These are phyloP conservation scores for Brasenia schreberi DNA, from an alignment of 164 flowering plant species.

Conservation along the genomic window DNA sequence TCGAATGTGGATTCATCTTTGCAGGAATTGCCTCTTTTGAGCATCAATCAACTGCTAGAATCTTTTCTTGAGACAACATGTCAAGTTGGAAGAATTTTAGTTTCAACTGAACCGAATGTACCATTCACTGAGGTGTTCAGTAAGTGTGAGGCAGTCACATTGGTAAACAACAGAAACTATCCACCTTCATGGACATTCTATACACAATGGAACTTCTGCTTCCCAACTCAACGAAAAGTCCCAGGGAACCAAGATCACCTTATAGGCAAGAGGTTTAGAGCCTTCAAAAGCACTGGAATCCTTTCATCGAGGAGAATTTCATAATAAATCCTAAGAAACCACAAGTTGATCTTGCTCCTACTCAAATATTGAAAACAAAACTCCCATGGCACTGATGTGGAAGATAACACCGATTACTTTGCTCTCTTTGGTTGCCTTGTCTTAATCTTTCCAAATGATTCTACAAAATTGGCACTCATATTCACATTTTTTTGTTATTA, in stretches of 20 bases:
- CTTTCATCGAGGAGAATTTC: slow-evolving; percentile 29
- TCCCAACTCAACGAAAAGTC: slow-evolving; percentile 9
- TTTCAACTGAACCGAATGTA: slow-evolving; percentile 50
- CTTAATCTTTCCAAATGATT: no score
- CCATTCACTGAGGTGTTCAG: slow-evolving; percentile 73
- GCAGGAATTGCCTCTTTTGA: slow-evolving; percentile 40
- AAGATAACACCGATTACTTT: no score
- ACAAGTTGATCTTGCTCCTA: slow-evolving; percentile 5
- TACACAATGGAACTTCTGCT: slow-evolving; percentile 27
- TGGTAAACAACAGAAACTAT: slow-evolving; percentile 80
- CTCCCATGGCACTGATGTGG: no score
- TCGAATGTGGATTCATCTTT: slow-evolving; percentile 12
- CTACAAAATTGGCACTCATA: no score
- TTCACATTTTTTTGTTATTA: no score
- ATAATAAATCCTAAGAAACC: slow-evolving; percentile 10
- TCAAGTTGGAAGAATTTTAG: slow-evolving; percentile 64
- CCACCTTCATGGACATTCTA: slow-evolving; percentile 41
- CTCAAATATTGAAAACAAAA: neutral
- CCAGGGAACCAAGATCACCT: slow-evolving; percentile 11
- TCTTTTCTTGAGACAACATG: slow-evolving; percentile 71
- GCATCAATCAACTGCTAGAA: slow-evolving; percentile 82
- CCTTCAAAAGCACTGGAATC: slow-evolving; percentile 30
- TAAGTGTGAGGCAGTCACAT: slow-evolving; percentile 71
- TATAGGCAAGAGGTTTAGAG: slow-evolving; percentile 3
- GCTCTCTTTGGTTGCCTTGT: no score